Evolutionary conservation across 352 stramenopile species (phyloP).

Genomic region (Aphanomyces euteiches): DNA sequence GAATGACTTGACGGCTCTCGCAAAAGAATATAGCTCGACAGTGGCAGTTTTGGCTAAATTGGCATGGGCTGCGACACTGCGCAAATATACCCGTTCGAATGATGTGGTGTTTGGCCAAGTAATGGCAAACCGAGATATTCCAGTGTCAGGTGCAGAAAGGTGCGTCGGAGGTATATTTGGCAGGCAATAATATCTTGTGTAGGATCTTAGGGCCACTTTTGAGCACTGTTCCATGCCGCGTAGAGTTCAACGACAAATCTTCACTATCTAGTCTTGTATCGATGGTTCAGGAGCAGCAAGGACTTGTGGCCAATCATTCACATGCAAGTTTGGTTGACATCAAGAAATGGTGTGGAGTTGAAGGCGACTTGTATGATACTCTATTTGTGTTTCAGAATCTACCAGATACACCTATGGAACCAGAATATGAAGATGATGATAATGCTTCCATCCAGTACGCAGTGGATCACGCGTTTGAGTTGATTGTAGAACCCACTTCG

Average conservation of each 20-base stretch:
- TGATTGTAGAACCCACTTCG: neutral
- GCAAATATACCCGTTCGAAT: conserved; percentile 11
- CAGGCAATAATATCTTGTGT: neutral
- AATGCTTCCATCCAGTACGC: neutral
- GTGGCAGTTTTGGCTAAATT: neutral
- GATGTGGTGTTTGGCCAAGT: conserved; percentile 10
- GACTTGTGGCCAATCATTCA: neutral
- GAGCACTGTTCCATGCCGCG: conserved; percentile 6
- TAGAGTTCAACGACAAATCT: neutral
- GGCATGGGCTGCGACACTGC: neutral
- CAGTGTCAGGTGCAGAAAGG: neutral
- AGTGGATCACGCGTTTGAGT: neutral
- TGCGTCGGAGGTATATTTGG: neutral
- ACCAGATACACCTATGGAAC: neutral
- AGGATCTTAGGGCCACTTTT: conserved; percentile 6
- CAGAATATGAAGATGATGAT: neutral
- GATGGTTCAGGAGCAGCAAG: neutral
- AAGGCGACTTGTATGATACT: conserved; percentile 6
- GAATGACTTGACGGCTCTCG: neutral
- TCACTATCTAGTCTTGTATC: neutral
- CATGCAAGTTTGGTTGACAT: conserved; percentile 6
- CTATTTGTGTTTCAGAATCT: neutral
- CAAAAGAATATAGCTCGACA: neutral
- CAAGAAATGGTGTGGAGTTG: neutral
- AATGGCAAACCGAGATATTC: conserved; percentile 9